These are phyloP conservation scores for Saccharomyces cerevisiae DNA, from an alignment of 805 yeast genomes.

Conservation along the genomic window DNA sequence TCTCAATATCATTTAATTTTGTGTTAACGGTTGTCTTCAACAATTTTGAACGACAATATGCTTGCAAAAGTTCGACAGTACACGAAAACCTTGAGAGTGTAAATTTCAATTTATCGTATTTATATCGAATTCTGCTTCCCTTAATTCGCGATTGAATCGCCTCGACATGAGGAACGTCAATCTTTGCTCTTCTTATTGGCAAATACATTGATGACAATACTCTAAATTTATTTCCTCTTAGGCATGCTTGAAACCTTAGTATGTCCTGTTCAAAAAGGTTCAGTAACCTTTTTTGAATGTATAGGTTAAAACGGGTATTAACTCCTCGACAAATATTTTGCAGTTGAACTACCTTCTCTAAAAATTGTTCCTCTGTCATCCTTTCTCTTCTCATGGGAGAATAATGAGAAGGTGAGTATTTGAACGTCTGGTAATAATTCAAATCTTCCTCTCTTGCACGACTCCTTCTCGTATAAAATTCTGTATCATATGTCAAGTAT, in stretches of 20 bases:
- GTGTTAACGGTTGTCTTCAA: constrained; percentile 21
- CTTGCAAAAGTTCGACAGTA: constrained; percentile 29
- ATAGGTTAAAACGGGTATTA: constrained; percentile 51
- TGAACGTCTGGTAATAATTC: constrained; percentile 17
- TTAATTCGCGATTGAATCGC: constrained; percentile 49
- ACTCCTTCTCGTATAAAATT: constrained; percentile 25
- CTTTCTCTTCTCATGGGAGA: constrained; percentile 25
- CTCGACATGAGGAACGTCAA: constrained; percentile 30
- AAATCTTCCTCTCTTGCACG: constrained; percentile 19
- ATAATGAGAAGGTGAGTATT: constrained; percentile 20
- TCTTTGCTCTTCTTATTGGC: not conserved
- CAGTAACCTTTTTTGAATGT: constrained; percentile 54
- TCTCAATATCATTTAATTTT: constrained; percentile 1
- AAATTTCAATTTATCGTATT: constrained; percentile 18
- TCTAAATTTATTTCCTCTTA: constrained; percentile 40
- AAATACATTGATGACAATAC: constrained; percentile 1
- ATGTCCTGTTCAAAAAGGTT: constrained; percentile 48
- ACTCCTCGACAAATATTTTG: constrained; percentile 72
- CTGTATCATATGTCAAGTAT: constrained; percentile 23
- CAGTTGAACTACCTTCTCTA: constrained; percentile 37
- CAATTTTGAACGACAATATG: constrained; percentile 33
- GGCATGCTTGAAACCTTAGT: constrained; percentile 39
- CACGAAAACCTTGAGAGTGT: constrained; percentile 24
- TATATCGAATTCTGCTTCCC: constrained; percentile 33
- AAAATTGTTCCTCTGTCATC: constrained; percentile 27